Evolutionary conservation across 1,139 yeast species (phyloP).

Genomic region (Geotrichum bryndzae): DNA sequence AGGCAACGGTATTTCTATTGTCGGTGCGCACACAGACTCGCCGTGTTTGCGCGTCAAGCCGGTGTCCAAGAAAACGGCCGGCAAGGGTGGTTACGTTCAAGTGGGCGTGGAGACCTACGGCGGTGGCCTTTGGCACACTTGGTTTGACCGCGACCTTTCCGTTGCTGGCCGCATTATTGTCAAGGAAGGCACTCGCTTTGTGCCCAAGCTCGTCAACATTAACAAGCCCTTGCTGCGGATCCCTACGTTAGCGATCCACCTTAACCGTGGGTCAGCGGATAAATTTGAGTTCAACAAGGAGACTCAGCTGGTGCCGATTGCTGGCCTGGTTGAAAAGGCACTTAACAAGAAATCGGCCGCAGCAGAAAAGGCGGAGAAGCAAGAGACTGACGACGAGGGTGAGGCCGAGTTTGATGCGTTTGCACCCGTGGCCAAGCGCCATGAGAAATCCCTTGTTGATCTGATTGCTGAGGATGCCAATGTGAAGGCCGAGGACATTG

Average conservation of each 20-base stretch:
- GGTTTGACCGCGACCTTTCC: constrained; percentile 88
- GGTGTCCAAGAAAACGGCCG: constrained; percentile 48
- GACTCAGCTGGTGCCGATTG: constrained; percentile 78
- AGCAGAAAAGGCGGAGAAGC: constrained; percentile 23
- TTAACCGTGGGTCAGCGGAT: constrained; percentile 66
- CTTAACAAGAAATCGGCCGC: constrained; percentile 23
- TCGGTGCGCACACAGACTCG: constrained; percentile 94
- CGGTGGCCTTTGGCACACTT: constrained; percentile 78
- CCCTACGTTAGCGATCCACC: constrained; percentile 91
- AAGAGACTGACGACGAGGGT: constrained; percentile 44
- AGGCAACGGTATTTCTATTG: constrained; percentile 81
- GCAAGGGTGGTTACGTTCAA: constrained; percentile 70
- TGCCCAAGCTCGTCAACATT: constrained; percentile 68
- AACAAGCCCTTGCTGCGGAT: constrained; percentile 81
- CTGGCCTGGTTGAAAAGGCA: constrained; percentile 54
- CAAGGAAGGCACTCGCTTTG: constrained; percentile 42
- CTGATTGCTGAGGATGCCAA: constrained; percentile 61
- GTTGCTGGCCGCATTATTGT: constrained; percentile 89
- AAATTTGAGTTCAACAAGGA: constrained; percentile 90
- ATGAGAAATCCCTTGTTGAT: constrained; percentile 61
- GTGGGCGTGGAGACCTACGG: constrained; percentile 94
- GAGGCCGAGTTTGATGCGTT: constrained; percentile 60
- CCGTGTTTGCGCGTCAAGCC: constrained; percentile 92
- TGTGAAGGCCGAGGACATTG: constrained; percentile 51
- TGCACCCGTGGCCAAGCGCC: constrained; percentile 63